phyloP scores from a whole-genome alignment of 306 rosid genomes.

The Dryas alaskensis region DNA sequence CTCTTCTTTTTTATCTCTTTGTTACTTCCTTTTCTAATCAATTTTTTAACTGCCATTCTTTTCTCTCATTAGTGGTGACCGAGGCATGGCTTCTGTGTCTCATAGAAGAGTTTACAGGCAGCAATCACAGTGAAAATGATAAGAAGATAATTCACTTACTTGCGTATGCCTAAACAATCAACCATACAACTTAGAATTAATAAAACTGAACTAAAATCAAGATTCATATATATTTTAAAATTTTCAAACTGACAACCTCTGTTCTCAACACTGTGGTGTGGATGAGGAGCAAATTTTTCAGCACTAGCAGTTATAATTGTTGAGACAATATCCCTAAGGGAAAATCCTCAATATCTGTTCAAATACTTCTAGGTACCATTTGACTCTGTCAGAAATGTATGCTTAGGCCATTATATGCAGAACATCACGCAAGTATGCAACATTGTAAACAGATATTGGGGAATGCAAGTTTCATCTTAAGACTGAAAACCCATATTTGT shows the following conservation, averaged over 20 bases:
- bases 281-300: not conserved
- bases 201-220: not conserved
- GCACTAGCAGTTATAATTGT: not conserved
- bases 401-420: not conserved
- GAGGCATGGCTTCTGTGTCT: conserved; percentile 29
- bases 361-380: not conserved
- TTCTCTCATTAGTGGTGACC: conserved; percentile 27
- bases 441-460: not conserved
- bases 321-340: conserved; percentile 9
- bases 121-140: conserved; percentile 18
- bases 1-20: conserved; percentile 10
- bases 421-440: not conserved
- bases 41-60: conserved; percentile 29
- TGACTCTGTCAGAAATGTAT: conserved; percentile 9
- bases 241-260: not conserved
- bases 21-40: conserved; percentile 28
- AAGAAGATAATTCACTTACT: not conserved
- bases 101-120: conserved; percentile 26
- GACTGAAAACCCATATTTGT: not conserved
- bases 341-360: conserved; percentile 10
- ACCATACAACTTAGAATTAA: not conserved
- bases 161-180: not conserved
- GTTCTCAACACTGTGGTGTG: not conserved
- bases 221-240: not conserved
- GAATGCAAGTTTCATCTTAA: not conserved